Evolutionary conservation across 108 stramenopile species (phyloP).

Genomic region (Schizochytrium sp.): DNA sequence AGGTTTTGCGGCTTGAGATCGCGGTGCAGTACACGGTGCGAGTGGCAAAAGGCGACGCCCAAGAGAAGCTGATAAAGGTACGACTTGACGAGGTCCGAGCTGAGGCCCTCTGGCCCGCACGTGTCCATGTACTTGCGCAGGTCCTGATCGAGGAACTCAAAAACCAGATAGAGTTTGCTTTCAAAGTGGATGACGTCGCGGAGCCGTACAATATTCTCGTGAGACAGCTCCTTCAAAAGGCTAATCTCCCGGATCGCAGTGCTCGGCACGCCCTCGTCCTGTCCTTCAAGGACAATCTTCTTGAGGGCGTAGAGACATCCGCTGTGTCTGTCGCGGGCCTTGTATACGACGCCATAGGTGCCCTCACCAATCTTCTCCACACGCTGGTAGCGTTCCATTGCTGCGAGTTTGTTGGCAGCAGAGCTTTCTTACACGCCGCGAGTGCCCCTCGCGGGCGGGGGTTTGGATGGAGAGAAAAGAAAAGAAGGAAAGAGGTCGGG

Average conservation of each 20-base stretch:
- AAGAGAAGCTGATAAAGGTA: slow-evolving; percentile 74
- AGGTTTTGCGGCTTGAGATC: slow-evolving; percentile 94
- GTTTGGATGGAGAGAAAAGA: too few species aligned
- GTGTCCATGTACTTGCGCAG: slow-evolving; percentile 13
- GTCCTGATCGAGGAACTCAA: slow-evolving; percentile 75
- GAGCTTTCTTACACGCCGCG: too few species aligned
- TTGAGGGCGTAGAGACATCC: slow-evolving; percentile 93
- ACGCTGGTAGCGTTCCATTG: slow-evolving; percentile 72
- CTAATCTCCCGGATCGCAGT: slow-evolving; percentile 59
- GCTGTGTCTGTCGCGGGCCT: slow-evolving; percentile 74
- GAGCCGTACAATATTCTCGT: slow-evolving; percentile 54
- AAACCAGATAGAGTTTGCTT: slow-evolving; percentile 81
- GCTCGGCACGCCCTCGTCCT: slow-evolving; percentile 19
- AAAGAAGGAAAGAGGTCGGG: too few species aligned
- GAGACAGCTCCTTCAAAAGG: slow-evolving; percentile 52
- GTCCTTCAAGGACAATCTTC: slow-evolving; percentile 56
- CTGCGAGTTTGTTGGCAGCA: not conserved
- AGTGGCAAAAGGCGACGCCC: slow-evolving; percentile 89
- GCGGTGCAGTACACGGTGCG: slow-evolving; percentile 89
- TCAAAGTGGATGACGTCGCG: slow-evolving; percentile 49
- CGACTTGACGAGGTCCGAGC: slow-evolving; percentile 12
- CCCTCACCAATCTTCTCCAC: slow-evolving; percentile 97
- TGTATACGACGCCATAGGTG: slow-evolving; percentile 97
- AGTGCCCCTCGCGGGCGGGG: too few species aligned
- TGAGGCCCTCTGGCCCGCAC: not conserved